Evolutionary conservation across 2,329 filamentous ascomycete species (phyloP).

Genomic region (Penicillium psychrosexuale): DNA sequence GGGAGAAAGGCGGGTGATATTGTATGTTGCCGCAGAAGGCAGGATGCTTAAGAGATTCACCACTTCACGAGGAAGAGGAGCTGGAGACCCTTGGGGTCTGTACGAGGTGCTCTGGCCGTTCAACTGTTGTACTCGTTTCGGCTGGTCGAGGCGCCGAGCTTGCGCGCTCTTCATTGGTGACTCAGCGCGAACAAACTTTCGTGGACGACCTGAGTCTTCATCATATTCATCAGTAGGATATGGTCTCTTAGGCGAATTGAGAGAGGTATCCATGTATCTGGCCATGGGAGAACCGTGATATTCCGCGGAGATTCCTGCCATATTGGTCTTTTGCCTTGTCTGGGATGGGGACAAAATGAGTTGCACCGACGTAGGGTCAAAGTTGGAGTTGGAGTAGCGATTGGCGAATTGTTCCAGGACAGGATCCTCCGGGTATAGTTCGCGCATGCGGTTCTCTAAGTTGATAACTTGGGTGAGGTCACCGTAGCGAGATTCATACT

Average conservation of each 20-base stretch:
- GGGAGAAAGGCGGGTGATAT: conserved; percentile 66
- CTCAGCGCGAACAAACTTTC: conserved; percentile 83
- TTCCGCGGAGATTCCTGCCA: conserved; percentile 23
- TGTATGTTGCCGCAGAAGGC: conserved; percentile 69
- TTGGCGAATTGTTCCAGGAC: conserved; percentile 70
- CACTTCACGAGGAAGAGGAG: conserved; percentile 69
- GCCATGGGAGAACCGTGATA: conserved; percentile 37
- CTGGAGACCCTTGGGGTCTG: conserved; percentile 55
- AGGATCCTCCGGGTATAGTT: conserved; percentile 87
- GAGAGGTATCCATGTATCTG: conserved; percentile 36
- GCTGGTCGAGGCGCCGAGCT: conserved; percentile 77
- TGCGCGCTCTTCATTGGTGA: conserved; percentile 91
- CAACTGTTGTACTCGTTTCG: conserved; percentile 49
- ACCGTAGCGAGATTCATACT: conserved; percentile 91
- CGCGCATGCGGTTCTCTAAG: conserved; percentile 86
- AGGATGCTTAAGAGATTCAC: conserved; percentile 67
- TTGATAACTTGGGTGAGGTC: conserved; percentile 88
- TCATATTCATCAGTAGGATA: conserved; percentile 67
- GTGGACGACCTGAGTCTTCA: conserved; percentile 68
- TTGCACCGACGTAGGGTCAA: conserved; percentile 77
- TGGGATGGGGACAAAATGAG: conserved; percentile 83
- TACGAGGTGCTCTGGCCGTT: conserved; percentile 32
- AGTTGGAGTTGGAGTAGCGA: conserved; percentile 69
- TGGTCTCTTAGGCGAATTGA: conserved; percentile 54
- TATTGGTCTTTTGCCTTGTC: conserved; percentile 60